Evolutionary conservation across 345 rosid species (phyloP).

Genomic region (Arabis hirsuta): DNA sequence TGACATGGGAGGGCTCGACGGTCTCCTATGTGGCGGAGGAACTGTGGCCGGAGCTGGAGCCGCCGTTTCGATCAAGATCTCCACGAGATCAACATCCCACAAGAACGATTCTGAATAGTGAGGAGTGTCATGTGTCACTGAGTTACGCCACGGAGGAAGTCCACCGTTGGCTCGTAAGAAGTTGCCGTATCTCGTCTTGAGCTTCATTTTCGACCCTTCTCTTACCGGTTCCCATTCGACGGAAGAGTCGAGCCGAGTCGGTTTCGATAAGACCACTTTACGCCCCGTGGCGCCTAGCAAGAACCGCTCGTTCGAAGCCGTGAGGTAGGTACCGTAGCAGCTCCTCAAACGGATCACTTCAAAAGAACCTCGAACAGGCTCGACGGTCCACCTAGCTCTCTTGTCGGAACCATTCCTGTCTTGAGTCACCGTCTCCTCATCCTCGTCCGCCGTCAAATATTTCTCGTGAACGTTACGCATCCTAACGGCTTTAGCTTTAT

Average conservation of each 20-base stretch:
- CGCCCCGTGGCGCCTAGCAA: conserved; percentile 77
- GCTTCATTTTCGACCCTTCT: conserved; percentile 55
- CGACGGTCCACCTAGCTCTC: conserved; percentile 72
- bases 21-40: conserved; percentile 53
- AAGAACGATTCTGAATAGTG: conserved; percentile 59
- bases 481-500: conserved; percentile 76
- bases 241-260: conserved; percentile 57
- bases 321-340: conserved; percentile 67
- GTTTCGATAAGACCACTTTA: conserved; percentile 64
- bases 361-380: conserved; percentile 55
- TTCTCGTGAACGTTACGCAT: conserved; percentile 75
- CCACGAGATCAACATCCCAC: conserved; percentile 74
- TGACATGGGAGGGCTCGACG: conserved; percentile 41
- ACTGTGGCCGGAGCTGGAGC: conserved; percentile 30
- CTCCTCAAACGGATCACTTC: conserved; percentile 66
- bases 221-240: conserved; percentile 78
- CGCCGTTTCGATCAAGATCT: conserved; percentile 43
- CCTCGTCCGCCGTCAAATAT: conserved; percentile 72
- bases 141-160: conserved; percentile 86
- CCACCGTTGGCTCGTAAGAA: conserved; percentile 80
- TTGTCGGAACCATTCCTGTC: conserved; percentile 70
- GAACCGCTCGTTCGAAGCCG: conserved; percentile 78
- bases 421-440: conserved; percentile 72
- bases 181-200: conserved; percentile 63
- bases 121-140: conserved; percentile 75